Evolutionary conservation across 2,329 filamentous ascomycete species (phyloP).

Genomic region (Sarocladium strictum): DNA sequence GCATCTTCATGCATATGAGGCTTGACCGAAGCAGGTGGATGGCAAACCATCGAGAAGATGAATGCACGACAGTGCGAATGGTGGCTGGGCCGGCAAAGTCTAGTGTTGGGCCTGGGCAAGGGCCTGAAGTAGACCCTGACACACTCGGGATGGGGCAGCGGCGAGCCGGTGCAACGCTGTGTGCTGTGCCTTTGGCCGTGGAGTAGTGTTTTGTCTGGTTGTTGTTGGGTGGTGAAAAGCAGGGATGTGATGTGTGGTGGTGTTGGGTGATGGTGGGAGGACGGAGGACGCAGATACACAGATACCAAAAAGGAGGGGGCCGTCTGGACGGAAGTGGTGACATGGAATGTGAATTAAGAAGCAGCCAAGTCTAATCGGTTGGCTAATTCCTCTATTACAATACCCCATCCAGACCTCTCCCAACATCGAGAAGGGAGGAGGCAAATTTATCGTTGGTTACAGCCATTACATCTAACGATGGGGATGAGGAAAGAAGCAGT

Average conservation of each 20-base stretch:
- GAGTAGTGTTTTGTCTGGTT: neutral
- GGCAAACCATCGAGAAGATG: neutral
- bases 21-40: neutral
- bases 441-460: no score
- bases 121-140: neutral
- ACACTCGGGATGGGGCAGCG: neutral
- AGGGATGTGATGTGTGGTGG: neutral
- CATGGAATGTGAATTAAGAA: neutral
- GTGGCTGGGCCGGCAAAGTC: neutral
- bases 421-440: no score
- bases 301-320: no score
- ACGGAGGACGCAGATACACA: neutral
- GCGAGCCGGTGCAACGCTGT: neutral
- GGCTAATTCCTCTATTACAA: neutral
- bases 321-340: no score
- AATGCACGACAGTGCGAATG: neutral
- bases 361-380: neutral
- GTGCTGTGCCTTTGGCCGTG: no score
- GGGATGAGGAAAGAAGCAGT: neutral
- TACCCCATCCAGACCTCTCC: no score
- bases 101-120: constrained; percentile 5
- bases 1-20: neutral
- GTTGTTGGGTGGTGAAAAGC: neutral
- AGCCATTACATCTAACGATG: no score
- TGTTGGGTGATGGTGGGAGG: neutral